phyloP scores from a whole-genome alignment of 2,329 filamentous ascomycete genomes.

The Colletotrichum sp. region DNA sequence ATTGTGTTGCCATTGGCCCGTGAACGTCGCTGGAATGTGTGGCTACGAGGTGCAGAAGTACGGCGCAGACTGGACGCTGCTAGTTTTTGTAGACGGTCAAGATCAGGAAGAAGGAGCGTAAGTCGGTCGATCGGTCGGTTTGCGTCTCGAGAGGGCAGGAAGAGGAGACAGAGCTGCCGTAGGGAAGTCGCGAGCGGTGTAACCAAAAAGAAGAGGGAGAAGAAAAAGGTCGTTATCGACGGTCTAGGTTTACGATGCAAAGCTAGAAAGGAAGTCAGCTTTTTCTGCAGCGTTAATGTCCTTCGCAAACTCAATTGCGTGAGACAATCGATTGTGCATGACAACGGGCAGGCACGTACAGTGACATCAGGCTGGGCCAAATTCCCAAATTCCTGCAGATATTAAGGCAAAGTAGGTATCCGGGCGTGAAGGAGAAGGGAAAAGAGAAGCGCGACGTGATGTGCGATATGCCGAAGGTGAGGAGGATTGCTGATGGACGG shows the following conservation, averaged over 20 bases:
- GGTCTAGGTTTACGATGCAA: slow-evolving; percentile 6
- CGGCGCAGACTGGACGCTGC: background rate
- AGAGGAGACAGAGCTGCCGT: background rate
- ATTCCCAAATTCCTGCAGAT: background rate
- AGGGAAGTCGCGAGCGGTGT: background rate
- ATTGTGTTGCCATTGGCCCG: slow-evolving; percentile 61
- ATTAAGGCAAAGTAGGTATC: background rate
- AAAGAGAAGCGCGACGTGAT: background rate
- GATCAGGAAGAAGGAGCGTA: background rate
- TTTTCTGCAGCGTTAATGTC: background rate
- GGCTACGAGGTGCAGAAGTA: slow-evolving; percentile 1
- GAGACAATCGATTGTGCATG: background rate
- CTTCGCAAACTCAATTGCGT: slow-evolving; percentile 1
- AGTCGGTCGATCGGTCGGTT: background rate
- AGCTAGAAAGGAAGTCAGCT: slow-evolving; percentile 4
- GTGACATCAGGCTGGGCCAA: slow-evolving; percentile 14
- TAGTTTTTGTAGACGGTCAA: background rate
- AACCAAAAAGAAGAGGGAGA: background rate
- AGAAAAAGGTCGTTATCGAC: background rate
- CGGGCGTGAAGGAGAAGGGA: slow-evolving; percentile 3
- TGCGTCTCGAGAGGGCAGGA: background rate
- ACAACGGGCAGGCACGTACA: slow-evolving; percentile 4
- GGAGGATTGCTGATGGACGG: slow-evolving; percentile 11
- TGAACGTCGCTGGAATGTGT: slow-evolving; percentile 6
- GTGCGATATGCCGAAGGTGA: slow-evolving; percentile 14